Conservation (phyloP, 2,329 filamentous ascomycete genomes). For the Alternaria viburni region DNA sequence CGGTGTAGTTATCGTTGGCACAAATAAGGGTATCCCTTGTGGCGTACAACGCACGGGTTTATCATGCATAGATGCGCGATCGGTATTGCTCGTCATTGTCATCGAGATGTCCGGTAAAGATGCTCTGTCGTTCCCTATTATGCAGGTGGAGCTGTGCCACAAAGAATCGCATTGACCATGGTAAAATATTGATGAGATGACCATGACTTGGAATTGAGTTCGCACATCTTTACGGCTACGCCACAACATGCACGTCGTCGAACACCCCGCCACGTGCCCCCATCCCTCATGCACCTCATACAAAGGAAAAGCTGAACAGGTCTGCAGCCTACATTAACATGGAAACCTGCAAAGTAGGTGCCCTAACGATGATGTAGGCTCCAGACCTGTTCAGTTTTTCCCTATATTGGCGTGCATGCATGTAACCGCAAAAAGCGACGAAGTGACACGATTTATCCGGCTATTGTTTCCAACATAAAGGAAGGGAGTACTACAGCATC, state of each 20-base stretch:
- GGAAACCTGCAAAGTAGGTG: too few relatives aligned
- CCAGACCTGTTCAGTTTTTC: too few relatives aligned
- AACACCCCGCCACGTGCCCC: background rate
- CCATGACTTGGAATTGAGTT: background rate
- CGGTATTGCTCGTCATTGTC: background rate
- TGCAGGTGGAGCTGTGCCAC: background rate
- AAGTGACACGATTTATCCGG: background rate
- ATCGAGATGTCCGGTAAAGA: background rate
- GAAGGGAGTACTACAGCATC: background rate
- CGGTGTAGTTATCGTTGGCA: background rate
- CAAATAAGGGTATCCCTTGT: background rate
- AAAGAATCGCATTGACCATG: background rate
- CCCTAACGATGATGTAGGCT: too few relatives aligned
- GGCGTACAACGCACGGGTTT: background rate
- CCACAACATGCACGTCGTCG: background rate
- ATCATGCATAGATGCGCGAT: background rate
- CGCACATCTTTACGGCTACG: background rate
- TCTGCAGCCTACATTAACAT: too few relatives aligned
- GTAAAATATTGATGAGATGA: background rate
- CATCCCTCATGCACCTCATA: too few relatives aligned
- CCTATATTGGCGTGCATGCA: too few relatives aligned
- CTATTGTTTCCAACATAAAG: background rate
- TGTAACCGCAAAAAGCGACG: background rate
- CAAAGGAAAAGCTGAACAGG: too few relatives aligned
- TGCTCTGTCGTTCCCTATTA: background rate